These are phyloP conservation scores for Blastobotrys malaysiensis DNA, from an alignment of 1,139 yeast species.

Conservation along the genomic window DNA sequence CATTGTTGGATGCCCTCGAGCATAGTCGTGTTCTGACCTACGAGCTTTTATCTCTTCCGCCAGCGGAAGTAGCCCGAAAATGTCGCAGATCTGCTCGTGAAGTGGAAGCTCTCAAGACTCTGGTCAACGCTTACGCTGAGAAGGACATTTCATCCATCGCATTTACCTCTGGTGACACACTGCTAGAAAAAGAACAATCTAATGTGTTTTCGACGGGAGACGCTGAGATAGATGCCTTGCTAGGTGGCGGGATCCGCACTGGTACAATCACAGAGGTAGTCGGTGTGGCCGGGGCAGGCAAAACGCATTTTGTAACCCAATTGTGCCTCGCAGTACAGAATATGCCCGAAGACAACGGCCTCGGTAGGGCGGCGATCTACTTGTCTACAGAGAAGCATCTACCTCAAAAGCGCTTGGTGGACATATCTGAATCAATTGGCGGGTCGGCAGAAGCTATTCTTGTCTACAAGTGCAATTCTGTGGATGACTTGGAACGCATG, in stretches of 20 bases:
- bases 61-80: background rate
- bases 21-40: background rate
- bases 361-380: slow-evolving; percentile 48
- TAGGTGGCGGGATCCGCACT: slow-evolving; percentile 65
- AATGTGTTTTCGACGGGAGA: slow-evolving; percentile 55
- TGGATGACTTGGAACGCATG: slow-evolving; percentile 72
- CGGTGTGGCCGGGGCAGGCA: slow-evolving; percentile 84
- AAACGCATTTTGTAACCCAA: slow-evolving; percentile 70
- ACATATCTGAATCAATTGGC: slow-evolving; percentile 6
- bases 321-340: slow-evolving; percentile 54
- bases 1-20: background rate
- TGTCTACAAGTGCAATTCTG: slow-evolving; percentile 57
- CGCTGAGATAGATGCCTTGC: slow-evolving; percentile 44
- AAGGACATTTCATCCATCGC: background rate
- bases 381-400: slow-evolving; percentile 69
- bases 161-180: background rate
- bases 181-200: background rate
- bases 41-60: background rate
- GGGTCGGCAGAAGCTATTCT: slow-evolving; percentile 40
- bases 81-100: background rate
- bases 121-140: background rate
- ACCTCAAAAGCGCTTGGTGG: slow-evolving; percentile 29
- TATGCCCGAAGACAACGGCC: slow-evolving; percentile 43
- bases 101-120: background rate
- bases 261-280: slow-evolving; percentile 72